A percentile compares a stretch with the other conserved stretches of the same genome.
phyloP scores from a whole-genome alignment of 345 rosid genomes.

The Dipteronia sinensis region DNA sequence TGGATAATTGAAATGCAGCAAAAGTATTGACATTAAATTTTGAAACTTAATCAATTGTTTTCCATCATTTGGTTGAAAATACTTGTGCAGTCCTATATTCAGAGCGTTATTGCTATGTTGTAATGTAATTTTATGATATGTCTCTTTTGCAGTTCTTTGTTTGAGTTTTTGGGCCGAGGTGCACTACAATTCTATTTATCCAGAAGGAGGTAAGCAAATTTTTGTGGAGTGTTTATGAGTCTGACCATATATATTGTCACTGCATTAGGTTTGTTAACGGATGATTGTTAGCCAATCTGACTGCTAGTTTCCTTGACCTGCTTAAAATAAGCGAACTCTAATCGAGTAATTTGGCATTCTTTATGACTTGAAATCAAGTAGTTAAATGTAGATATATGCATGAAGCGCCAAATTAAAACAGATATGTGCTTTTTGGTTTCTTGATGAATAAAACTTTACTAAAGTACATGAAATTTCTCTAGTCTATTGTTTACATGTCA shows the following conservation, averaged over 20 bases:
- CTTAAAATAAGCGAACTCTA: background rate
- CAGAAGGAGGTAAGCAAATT: constrained; percentile 68
- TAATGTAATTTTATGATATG: background rate
- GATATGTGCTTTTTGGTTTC: too few species aligned
- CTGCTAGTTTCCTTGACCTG: background rate
- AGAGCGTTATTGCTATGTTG: background rate
- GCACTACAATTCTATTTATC: constrained; percentile 93
- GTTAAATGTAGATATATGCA: too few species aligned
- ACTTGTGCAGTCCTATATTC: background rate
- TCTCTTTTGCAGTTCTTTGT: constrained; percentile 61
- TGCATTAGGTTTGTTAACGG: background rate
- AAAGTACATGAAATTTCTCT: background rate
- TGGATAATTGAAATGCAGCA: background rate
- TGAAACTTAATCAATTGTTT: background rate
- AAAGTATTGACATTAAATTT: background rate
- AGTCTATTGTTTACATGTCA: background rate
- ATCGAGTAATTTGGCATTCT: background rate
- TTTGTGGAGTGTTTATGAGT: background rate
- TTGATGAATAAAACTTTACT: too few species aligned
- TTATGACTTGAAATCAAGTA: background rate
- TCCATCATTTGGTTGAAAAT: background rate
- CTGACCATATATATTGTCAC: background rate
- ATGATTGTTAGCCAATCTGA: too few species aligned
- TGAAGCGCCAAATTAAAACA: too few species aligned
- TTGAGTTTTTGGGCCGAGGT: constrained; percentile 98